Base-by-base conservation (phyloP, 2,329 filamentous ascomycete genomes). In the Cercospora sp. region DNA sequence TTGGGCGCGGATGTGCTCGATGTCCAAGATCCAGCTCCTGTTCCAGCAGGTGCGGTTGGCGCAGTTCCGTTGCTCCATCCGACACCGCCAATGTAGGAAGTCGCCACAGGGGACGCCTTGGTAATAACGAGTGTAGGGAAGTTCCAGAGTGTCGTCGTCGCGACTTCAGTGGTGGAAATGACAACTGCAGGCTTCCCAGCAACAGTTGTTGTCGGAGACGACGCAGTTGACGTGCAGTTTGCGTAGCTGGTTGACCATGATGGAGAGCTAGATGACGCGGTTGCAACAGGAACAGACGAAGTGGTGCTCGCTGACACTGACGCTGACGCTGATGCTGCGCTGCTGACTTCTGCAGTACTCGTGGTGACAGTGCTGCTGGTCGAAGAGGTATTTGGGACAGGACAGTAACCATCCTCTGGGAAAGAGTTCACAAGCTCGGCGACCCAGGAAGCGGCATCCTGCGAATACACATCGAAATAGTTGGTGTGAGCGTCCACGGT, bases 381-480 rank as follows among this genome's bases (percentile, higher is more conserved):
- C 12, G 48, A 55, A 55, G 48, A 16, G 6, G 5, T 55, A 10
- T 13, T 26, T 16, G 23, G 16, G 23, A 3, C 20, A 26, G 28
- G 8, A 36, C 55, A 59, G 55, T 59, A 36, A 5, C 31, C n/a
- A 28, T 30, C 30, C 28, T 69, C n/a, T 31, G 55, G 45, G 42
- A 67, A 67, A n/a, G 60, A 55, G 51, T 73, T 73, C 33, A 78
- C 75, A 26, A 67, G 61, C 51, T 55, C 53, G n/a, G 64, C 64
- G 18, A 61, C 60, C 75, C 76, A 78, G 3, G 65, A 65, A 1
- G 69, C 76, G 6, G 76, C 76, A 20, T 73, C 67, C 9, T 68
- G 64, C 3, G 72, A 70, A 66, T 75, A 77, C 18, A 79, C 48
- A 28, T 79, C 74, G 66, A 81, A 81, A 65, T 82, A 82, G 70